Evolutionary conservation across 176 grass and related monocot genomes (phyloP), one percentile per base, ranked within the genome.

Genomic region (Areca catechu): DNA sequence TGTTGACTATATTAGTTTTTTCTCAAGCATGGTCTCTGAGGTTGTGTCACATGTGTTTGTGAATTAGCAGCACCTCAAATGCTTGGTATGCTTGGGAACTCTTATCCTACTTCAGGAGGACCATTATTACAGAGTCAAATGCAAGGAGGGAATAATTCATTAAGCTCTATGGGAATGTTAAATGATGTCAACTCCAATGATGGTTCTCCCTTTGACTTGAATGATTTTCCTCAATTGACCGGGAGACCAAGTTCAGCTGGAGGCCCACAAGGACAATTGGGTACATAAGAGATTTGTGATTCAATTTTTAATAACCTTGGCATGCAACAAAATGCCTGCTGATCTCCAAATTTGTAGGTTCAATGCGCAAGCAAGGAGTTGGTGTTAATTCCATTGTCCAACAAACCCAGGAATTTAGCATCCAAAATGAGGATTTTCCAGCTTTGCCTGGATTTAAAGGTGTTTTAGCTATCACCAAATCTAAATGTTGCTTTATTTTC

Each of bases 181-280:
- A 88, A 98, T 79, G 84, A 88, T 24, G 67, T 80, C 63, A 90
- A 76, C 65, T 68, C 73, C n/a, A 72, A 66, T 67, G 93, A 98
- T 29, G 78, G 27, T 49, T 55, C 81, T 89, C 87, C 87, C 20
- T 98, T 85, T 77, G 87, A 98, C 77, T 85, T 98, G 56, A 97
- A 88, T 83, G 93, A 98, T 85, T 98, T 98, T 61, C 93, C 87
- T 57, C 93, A 89, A 82, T 80, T 98, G 74, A 85, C 65, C 69
- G 83, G 87, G 18, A 84, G 84, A n/a, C 88, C 93, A 69, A 98
- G 34, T 85, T 98, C 93, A 49, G 87, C 83, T 17, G 81, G 93
- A 58, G 87, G 93, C 21, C 70, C 84, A 15, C 93, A 97, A 82
- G 93, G 93, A 56, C 93, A 98, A 76, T 98, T 85, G 70, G 93